Percentiles rank a stretch among this genome's conserved stretches.
Conservation (phyloP, 192 early-diverging fungal species). For the Gigaspora rosea region DNA sequence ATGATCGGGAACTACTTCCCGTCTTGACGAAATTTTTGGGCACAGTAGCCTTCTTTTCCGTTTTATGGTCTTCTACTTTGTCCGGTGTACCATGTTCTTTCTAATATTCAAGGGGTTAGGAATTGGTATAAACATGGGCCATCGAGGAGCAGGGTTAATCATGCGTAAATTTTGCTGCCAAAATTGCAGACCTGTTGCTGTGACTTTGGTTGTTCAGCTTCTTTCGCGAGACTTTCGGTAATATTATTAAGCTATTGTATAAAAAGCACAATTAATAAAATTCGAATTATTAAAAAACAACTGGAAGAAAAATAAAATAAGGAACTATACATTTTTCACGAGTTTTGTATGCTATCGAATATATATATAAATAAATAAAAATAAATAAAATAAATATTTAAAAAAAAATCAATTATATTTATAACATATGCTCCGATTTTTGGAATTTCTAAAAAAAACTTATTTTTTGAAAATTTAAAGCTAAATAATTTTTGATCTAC, state of each 20-base stretch:
- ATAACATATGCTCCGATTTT: too few relatives aligned
- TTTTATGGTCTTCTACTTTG: slow-evolving; percentile 28
- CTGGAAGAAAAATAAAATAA: not conserved
- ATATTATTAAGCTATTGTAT: not conserved
- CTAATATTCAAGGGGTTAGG: slow-evolving; percentile 20
- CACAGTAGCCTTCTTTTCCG: not conserved
- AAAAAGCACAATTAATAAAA: not conserved
- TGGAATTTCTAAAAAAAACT: too few relatives aligned
- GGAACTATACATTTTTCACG: not conserved
- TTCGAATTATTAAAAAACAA: not conserved
- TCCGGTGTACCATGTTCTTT: slow-evolving; percentile 32
- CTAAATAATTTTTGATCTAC: too few relatives aligned
- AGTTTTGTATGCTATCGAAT: not conserved
- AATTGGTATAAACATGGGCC: slow-evolving; percentile 26
- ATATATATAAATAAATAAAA: not conserved
- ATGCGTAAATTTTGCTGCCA: slow-evolving; percentile 26
- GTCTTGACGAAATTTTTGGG: slow-evolving; percentile 25
- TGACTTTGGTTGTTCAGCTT: slow-evolving; percentile 33
- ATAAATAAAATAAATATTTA: not conserved
- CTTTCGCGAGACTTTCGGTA: slow-evolving; percentile 24
- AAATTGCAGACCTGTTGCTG: slow-evolving; percentile 29
- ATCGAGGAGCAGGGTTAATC: slow-evolving; percentile 15
- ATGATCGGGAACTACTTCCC: slow-evolving; percentile 16
- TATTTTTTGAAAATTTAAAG: too few relatives aligned
- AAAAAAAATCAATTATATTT: not conserved